A percentile compares a stretch with the other conserved stretches of the same genome.
Evolutionary conservation across 176 grass and related monocot species (phyloP).

Genomic region (Rhynchospora tenuis): DNA sequence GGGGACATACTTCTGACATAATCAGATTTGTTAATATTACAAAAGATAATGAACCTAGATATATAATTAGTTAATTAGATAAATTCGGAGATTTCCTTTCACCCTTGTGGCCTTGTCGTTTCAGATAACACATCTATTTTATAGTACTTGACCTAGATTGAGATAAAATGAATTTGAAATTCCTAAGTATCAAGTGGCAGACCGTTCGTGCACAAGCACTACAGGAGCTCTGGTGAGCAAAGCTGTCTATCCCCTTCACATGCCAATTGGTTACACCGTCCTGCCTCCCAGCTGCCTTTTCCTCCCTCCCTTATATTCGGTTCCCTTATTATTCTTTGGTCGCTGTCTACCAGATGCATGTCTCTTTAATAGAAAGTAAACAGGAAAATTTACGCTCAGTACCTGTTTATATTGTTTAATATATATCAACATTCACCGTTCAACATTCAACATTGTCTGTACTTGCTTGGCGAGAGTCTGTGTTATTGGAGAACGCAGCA

Average conservation of each 20-base stretch:
- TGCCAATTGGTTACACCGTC: not conserved
- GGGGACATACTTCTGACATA: no score
- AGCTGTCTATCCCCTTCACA: slow-evolving; percentile 14
- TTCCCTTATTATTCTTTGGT: slow-evolving; percentile 27
- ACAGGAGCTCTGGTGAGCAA: not conserved
- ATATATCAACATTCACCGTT: no score
- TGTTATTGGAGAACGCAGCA: no score
- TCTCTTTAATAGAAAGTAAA: not conserved
- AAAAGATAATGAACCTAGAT: no score
- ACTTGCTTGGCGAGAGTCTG: no score
- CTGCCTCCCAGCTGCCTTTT: slow-evolving; percentile 5
- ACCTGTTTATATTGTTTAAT: no score
- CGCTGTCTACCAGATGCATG: not conserved
- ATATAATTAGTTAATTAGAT: no score
- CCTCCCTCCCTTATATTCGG: slow-evolving; percentile 9
- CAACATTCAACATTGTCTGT: no score
- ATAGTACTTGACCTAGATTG: not conserved
- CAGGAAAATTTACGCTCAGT: no score
- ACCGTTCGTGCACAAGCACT: not conserved
- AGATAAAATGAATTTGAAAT: not conserved
- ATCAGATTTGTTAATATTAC: no score
- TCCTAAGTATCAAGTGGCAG: not conserved
- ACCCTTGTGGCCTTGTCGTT: not conserved
- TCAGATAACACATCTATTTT: no score
- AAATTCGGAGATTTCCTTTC: no score